These are phyloP conservation scores for Kregervanrija delftensis DNA, from an alignment of 805 yeast species.

Conservation along the genomic window DNA sequence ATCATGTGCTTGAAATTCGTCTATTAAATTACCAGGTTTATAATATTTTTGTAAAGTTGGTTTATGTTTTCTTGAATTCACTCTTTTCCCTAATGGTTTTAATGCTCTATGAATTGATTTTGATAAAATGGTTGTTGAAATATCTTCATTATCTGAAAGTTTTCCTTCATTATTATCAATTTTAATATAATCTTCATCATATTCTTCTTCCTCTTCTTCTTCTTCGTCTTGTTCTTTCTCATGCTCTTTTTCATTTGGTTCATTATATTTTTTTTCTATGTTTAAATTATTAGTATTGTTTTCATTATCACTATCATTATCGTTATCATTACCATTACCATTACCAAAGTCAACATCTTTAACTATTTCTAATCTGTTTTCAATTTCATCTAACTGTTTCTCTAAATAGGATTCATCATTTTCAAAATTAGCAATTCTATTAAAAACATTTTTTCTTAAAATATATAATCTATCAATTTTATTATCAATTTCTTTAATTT, in stretches of 20 bases:
- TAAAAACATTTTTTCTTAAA: slow-evolving; percentile 48
- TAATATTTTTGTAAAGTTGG: slow-evolving; percentile 37
- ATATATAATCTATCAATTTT: slow-evolving; percentile 45
- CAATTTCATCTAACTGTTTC: slow-evolving; percentile 35
- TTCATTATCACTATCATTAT: not conserved
- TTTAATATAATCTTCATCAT: slow-evolving; percentile 8
- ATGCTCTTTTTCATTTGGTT: not conserved
- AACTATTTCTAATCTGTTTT: slow-evolving; percentile 34
- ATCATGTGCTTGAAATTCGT: slow-evolving; percentile 44
- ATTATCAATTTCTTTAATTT: slow-evolving; percentile 56
- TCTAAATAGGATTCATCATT: slow-evolving; percentile 48
- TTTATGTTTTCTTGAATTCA: slow-evolving; percentile 29
- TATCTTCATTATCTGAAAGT: slow-evolving; percentile 6
- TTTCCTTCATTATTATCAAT: slow-evolving; percentile 28
- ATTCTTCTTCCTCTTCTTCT: slow-evolving; percentile 20
- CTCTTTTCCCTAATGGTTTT: slow-evolving; percentile 13
- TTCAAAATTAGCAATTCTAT: slow-evolving; percentile 39
- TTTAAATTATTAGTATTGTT: not conserved
- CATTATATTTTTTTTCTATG: too few species aligned
- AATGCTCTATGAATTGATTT: slow-evolving; percentile 5
- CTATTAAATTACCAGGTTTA: slow-evolving; percentile 49
- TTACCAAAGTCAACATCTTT: slow-evolving; percentile 28
- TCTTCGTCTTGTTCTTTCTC: slow-evolving; percentile 29
- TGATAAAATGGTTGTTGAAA: slow-evolving; percentile 23
- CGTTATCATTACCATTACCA: slow-evolving; percentile 17